Base-by-base conservation (phyloP, 202 grass and related monocot genomes). In the Carex sylvatica region DNA sequence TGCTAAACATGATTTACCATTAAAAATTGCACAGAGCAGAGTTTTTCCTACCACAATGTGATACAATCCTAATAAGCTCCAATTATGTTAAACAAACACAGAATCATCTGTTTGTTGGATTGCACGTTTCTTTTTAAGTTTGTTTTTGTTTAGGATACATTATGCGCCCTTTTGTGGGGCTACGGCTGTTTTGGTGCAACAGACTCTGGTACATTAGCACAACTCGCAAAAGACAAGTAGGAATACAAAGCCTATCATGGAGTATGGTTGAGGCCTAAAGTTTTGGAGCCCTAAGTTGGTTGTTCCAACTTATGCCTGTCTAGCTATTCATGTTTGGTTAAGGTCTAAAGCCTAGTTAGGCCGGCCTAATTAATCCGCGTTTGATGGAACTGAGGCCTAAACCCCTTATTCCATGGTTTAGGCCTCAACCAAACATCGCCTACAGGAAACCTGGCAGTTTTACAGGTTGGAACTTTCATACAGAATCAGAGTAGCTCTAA, bases 401-500 rank as follows among this genome's bases (percentile, higher is more conserved):
- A 40, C 38, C 38, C 38, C 38, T 40, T 40, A 40, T 40, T 40
- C 38, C 6, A 8, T 40, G 38, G 38, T 40, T 40, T 40, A 40
- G 38, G 38, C 38, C 38, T 40, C 38, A 40, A 40, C 38, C 38
- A 8, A 40, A 40, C 6, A 40, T 6, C 6, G 14, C 24, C 46
- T 74, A 74, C 13, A 74, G 24, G 22, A 28, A 54, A 74, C 28
- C 23, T 55, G 13, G 49, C 14, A 55, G 23, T 30, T 52, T 33
- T 55, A 33, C 72, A 11, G 40, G 72, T 23, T 54, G 72, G 49
- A 56, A 74, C 70, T 74, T 74, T 23, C 47, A 74, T 74, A 40
- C 47, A 33, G 24, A 75, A 75, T 75, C 72, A 75, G 47, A 54
- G 44, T 55, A 30, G 14, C 23, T 55, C 24, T 55, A 11, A 74